Base-by-base conservation (phyloP, 805 yeast species). In the Yamadazyma phyllophila region DNA sequence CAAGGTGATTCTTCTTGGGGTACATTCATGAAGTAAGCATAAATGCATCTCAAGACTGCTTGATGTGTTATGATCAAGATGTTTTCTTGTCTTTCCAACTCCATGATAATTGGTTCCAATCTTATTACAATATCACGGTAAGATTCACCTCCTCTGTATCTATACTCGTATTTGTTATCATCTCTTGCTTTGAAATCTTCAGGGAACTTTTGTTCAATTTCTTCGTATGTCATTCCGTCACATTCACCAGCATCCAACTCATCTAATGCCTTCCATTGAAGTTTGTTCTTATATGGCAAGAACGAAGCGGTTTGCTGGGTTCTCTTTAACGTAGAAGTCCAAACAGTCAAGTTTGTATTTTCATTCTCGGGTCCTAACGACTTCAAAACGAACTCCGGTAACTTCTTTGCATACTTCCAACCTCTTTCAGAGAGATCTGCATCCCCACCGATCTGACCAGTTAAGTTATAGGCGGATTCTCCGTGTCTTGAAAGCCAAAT, bases 1-100 rank as follows among this genome's bases (percentile, higher is more conserved):
- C 99, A 94, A 4, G 99, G 99, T 47, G 91, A 81, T 63, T 89
- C 92, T 57, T 92, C 97, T 64, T 92, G 98, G 4, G 97, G 97
- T 14, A 94, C 96, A 62, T 94, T 92, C 98, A 94, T 94, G 62
- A 91, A 94, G 66, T 94, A 94, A 7, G 99, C 98, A 66, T 94
- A 94, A 43, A 94, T 83, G 62, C 99, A 94, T 58, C 99, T 79
- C 53, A 94, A 73, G 9, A 94, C 98, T 0, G 98, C 98, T 67
- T 94, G 99, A 65, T 94, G 99, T 3, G 99, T 94, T 36, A 94
- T 94, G 49, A 94, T 92, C 61, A 94, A 74, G 41, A 94, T 90
- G 63, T 94, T 91, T 58, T 94, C 98, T 67, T 92, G 98, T 49
- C 97, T 83, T 68, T 94, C 99, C 53, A 94, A 76, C 66, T 94